Base-by-base conservation (phyloP, 2,329 filamentous ascomycete genomes). In the Bimuria novae-zelandiae region DNA sequence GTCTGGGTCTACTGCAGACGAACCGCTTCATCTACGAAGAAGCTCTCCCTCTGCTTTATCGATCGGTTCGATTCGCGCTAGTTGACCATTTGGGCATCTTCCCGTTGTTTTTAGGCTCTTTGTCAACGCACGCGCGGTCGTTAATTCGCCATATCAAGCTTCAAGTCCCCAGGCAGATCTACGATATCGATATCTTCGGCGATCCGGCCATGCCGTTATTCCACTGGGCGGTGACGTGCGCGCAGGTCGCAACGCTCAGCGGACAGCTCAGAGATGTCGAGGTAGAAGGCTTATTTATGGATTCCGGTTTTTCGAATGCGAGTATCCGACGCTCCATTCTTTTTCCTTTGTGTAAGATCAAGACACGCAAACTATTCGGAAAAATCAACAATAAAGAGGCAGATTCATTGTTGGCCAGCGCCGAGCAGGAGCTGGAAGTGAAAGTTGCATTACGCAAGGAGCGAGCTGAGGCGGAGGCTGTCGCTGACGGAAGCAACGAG, bases 181-280 rank as follows among this genome's bases (percentile, higher is more conserved):
- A 49, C 17, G 49, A 54, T 36, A 29, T 32, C 3, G 22, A 41
- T 7, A 10, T 37, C 17, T 50, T 41, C 17, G 33, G 39, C 25
- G 42, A 59, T 30, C 45, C 48, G 2, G 55, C 49, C 1, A 51
- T 45, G 10, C 35, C 47, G 2, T 52, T 53, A 1, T 61, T 67
- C 37, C 52, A 64, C 29, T 68, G 64, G 66, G 60, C 60, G 2
- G 35, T 68, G 3, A 65, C 63, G 1, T 69, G 66, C 37, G 63
- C 64, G 8, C 64, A 69, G 32, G 37, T 65, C 14, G 61, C 62
- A 3, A 55, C 54, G 11, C 52, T 69, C 2, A 51, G 48, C 17
- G 43, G 41, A 5, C 51, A 53, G 0, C 35, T 67, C 12, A 47
- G 33, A 4, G n/a, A 51, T 4, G 50, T 68, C 1, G 55, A 63